These are phyloP conservation scores for Candida palmyrensis DNA, from an alignment of 805 yeast genomes.

Conservation along the genomic window DNA sequence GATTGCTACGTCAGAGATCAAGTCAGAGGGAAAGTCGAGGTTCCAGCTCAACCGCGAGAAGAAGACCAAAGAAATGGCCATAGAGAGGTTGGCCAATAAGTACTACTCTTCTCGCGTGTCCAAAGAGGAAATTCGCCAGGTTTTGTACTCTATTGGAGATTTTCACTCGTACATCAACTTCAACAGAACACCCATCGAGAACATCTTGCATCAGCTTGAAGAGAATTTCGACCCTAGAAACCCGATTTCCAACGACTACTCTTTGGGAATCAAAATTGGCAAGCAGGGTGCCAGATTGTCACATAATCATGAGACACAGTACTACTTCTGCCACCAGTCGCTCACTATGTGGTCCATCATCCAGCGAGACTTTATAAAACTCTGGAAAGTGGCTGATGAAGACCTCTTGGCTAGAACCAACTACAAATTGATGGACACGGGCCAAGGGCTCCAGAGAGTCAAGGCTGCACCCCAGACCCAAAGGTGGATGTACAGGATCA, in stretches of 20 bases:
- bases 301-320: slow-evolving; percentile 70
- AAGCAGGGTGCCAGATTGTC: slow-evolving; percentile 65
- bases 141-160: slow-evolving; percentile 74
- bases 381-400: slow-evolving; percentile 74
- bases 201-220: slow-evolving; percentile 52
- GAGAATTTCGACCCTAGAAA: slow-evolving; percentile 8
- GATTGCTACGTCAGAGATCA: slow-evolving; percentile 64
- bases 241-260: slow-evolving; percentile 38
- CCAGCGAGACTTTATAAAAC: slow-evolving; percentile 70
- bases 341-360: slow-evolving; percentile 70
- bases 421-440: slow-evolving; percentile 64
- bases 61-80: slow-evolving; percentile 62
- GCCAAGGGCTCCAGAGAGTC: slow-evolving; percentile 76
- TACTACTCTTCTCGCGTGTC: slow-evolving; percentile 40
- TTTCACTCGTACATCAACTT: slow-evolving; percentile 67
- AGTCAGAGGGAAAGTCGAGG: slow-evolving; percentile 55
- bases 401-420: slow-evolving; percentile 55
- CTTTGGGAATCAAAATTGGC: slow-evolving; percentile 63
- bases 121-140: slow-evolving; percentile 65
- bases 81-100: slow-evolving; percentile 50
- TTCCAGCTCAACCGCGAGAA: slow-evolving; percentile 52
- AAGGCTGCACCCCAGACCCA: slow-evolving; percentile 68
- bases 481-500: slow-evolving; percentile 65
- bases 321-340: slow-evolving; percentile 70
- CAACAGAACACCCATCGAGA: slow-evolving; percentile 61